Base-by-base conservation (phyloP, 257 asterid genomes). In the Prunella vulgaris region DNA sequence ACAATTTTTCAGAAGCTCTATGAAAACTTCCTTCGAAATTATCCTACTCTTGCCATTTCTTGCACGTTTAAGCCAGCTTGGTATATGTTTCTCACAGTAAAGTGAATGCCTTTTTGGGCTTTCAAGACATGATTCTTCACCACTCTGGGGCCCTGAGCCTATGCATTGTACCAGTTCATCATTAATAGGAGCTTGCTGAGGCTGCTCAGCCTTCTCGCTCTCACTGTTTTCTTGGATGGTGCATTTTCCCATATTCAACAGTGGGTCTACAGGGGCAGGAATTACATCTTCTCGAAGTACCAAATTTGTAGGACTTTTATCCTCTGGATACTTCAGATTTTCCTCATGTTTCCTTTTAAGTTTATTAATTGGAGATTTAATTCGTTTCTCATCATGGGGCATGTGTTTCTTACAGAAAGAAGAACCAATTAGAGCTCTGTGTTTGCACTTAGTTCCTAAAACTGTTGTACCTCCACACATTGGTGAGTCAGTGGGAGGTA, bases 11-110 rank as follows among this genome's bases (percentile, higher is more conserved):
- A 91, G 76, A 69, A 94, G 89, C 74, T 91, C 97, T n/a, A 84
- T 20, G 75, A 89, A 94, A 44, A 94, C 96, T 78, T 94, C 99
- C 85, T 94, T 94, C 37, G 98, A 91, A 70, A 94, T 76, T 60
- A 94, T 89, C 85, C 99, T 82, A 75, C 90, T 86, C 84, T 83
- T 94, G 18, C 99, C 99, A 75, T 94, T 92, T 82, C 99, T 85
- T 20, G 99, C 99, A 74, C 99, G 98, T 74, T 91, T 94, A 32
- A 94, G 93, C 99, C 99, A 94, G 87, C 86, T 91, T n/a, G 98
- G 98, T 64, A 91, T 71, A 71, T 91, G 99, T 70, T 89, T 92
- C 60, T 91, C 99, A 58, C 99, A 94, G 76, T 91, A 94, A 20
- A 91, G 71, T 5, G 90, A 86, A 78, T 89, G 96, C 72, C 95